Evolutionary conservation across 441 rosid species (phyloP).

Genomic region (Metrosideros polymorpha): DNA sequence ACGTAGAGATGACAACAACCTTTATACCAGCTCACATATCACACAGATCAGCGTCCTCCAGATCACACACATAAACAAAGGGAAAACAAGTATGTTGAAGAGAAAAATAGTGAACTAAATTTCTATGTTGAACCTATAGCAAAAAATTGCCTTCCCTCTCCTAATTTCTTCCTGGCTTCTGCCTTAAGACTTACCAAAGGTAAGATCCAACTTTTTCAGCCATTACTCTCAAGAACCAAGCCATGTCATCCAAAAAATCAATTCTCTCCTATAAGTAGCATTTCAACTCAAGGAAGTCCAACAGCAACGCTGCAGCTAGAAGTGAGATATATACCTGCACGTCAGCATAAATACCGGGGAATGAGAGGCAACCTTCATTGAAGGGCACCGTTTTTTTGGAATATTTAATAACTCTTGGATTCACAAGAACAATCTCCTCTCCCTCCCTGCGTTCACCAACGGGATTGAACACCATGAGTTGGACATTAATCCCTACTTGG

Average conservation of each 20-base stretch:
- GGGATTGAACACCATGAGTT: slow-evolving; percentile 89
- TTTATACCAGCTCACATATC: background rate
- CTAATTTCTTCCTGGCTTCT: background rate
- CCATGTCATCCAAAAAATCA: background rate
- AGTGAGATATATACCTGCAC: slow-evolving; percentile 35
- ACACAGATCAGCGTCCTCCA: background rate
- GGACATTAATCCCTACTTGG: slow-evolving; percentile 88
- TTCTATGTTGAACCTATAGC: background rate
- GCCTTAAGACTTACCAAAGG: background rate
- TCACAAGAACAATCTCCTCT: slow-evolving; percentile 81
- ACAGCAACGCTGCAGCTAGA: background rate
- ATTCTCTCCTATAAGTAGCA: background rate
- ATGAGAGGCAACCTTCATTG: slow-evolving; percentile 91
- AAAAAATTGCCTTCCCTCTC: background rate
- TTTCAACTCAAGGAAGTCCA: background rate
- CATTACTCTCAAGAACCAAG: background rate
- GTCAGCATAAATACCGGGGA: slow-evolving; percentile 85
- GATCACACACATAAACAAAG: background rate
- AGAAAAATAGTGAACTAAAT: background rate
- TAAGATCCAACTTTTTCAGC: background rate
- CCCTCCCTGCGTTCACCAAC: slow-evolving; percentile 69
- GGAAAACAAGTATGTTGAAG: background rate
- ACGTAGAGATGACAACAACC: background rate
- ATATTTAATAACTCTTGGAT: slow-evolving; percentile 62
- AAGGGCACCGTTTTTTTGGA: slow-evolving; percentile 59